Conservation (phyloP, 345 rosid genomes). For the Eucalyptus sp. region DNA sequence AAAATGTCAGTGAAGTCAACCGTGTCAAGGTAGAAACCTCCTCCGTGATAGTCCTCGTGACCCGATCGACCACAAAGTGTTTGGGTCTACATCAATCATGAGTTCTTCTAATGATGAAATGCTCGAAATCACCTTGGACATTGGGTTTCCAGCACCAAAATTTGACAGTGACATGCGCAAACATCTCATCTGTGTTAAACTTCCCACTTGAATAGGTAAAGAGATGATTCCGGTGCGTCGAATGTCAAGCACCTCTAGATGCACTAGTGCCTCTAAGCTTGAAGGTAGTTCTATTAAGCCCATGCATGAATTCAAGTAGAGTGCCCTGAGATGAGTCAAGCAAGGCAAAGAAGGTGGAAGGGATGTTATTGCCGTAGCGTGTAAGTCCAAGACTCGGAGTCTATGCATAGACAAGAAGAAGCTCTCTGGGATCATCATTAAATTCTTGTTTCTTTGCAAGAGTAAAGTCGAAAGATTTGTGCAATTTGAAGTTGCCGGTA, state of each 20-base stretch:
- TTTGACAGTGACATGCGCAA: not conserved
- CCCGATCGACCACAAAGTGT: not conserved
- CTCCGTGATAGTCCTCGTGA: not conserved
- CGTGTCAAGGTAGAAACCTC: not conserved
- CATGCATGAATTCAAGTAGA: slow-evolving; percentile 5
- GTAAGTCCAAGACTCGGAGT: slow-evolving; percentile 11
- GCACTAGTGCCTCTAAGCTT: not conserved
- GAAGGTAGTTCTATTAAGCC: not conserved
- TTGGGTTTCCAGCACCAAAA: not conserved
- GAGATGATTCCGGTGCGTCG: not conserved
- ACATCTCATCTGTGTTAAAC: not conserved
- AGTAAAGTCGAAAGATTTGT: not conserved
- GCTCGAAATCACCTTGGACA: not conserved
- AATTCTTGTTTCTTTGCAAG: no score
- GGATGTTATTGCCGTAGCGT: not conserved
- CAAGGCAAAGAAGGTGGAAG: slow-evolving; percentile 2
- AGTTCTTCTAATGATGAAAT: not conserved
- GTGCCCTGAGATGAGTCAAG: not conserved
- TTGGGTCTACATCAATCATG: not conserved
- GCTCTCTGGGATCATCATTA: not conserved
- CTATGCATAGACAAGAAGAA: slow-evolving; percentile 5
- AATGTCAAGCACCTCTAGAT: slow-evolving; percentile 8
- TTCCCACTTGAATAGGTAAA: not conserved
- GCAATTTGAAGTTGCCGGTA: slow-evolving; percentile 7
- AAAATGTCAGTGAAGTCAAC: not conserved